A percentile compares a stretch with the other conserved stretches of the same genome.
These are phyloP conservation scores for Citrus cavaleriei DNA, from an alignment of 345 rosid genomes.

Conservation along the genomic window DNA sequence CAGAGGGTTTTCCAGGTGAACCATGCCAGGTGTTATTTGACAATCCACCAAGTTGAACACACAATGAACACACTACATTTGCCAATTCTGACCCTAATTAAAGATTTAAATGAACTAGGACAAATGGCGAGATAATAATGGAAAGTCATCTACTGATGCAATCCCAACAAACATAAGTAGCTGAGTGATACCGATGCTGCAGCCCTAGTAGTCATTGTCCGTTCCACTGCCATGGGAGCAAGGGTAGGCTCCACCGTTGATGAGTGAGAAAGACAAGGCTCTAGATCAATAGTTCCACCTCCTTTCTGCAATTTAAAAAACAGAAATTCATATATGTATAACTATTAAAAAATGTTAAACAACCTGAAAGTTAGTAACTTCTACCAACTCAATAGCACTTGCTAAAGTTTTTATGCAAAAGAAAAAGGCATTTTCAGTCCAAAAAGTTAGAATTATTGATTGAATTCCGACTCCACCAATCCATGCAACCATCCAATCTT, in stretches of 20 bases:
- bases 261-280: constrained; percentile 92
- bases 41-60: neutral
- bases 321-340: neutral
- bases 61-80: neutral
- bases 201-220: constrained; percentile 98
- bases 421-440: neutral
- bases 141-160: neutral
- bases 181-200: constrained; percentile 83
- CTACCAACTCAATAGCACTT: neutral
- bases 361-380: neutral
- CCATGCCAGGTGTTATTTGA: neutral
- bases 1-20: neutral
- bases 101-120: neutral
- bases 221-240: constrained; percentile 98
- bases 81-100: neutral
- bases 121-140: neutral
- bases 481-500: neutral
- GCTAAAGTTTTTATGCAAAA: neutral
- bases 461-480: neutral
- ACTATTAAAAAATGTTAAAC: neutral
- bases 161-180: neutral
- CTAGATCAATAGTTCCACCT: constrained; percentile 92
- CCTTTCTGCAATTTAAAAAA: constrained; percentile 67
- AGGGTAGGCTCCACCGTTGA: constrained; percentile 97
- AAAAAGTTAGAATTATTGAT: neutral